A percentile compares a stretch with the other conserved stretches of the same genome.
These are phyloP conservation scores for Acer campestre DNA, from an alignment of 345 rosid genomes.

Conservation along the genomic window DNA sequence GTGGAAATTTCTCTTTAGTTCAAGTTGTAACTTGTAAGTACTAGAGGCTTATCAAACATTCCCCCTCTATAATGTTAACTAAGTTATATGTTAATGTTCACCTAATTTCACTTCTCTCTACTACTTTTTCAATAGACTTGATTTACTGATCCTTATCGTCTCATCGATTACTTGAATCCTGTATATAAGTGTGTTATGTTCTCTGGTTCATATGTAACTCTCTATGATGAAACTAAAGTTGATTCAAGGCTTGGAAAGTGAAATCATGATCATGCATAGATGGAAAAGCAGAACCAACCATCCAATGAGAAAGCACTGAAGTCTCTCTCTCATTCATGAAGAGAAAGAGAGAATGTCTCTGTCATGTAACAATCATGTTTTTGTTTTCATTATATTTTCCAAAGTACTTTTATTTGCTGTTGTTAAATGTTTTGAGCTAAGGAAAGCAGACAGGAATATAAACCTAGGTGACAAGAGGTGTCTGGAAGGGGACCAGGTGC, in stretches of 20 bases:
- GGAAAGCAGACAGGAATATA: constrained; percentile 20
- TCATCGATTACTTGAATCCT: neutral
- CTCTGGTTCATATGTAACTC: neutral
- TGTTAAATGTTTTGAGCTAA: constrained; percentile 12
- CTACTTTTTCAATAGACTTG: neutral
- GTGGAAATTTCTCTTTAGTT: constrained; percentile 22
- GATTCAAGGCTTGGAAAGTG: neutral
- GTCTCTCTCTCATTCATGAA: neutral
- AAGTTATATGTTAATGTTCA: constrained; percentile 22
- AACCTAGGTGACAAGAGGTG: constrained; percentile 30
- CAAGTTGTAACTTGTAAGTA: constrained; percentile 37
- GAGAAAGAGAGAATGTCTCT: constrained; percentile 18
- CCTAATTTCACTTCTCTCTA: neutral
- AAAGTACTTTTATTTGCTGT: constrained; percentile 23
- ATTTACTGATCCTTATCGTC: neutral
- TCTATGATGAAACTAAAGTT: neutral
- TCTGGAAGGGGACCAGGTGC: constrained; percentile 25
- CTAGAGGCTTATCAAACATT: constrained; percentile 25
- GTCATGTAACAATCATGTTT: constrained; percentile 17
- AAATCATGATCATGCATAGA: neutral
- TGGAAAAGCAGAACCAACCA: neutral
- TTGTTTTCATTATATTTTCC: neutral
- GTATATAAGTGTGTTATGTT: neutral
- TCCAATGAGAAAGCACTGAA: neutral
- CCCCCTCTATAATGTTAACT: constrained; percentile 28